A percentile compares a stretch with the other conserved stretches of the same genome.
These are phyloP conservation scores for Theobroma cacao DNA, from an alignment of 345 rosid species.

Conservation along the genomic window DNA sequence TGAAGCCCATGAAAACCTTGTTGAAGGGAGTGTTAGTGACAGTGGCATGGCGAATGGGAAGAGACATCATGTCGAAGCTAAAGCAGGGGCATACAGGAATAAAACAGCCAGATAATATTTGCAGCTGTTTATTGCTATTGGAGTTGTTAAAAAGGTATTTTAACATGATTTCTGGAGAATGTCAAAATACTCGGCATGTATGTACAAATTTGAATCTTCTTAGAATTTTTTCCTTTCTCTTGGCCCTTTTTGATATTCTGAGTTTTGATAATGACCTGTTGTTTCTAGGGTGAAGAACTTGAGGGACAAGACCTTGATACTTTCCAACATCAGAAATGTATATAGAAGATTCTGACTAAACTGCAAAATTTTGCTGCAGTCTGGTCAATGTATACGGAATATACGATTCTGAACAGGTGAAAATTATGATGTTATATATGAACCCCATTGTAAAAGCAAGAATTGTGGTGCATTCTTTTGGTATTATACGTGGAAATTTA, in stretches of 20 bases:
- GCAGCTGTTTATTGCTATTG: background rate
- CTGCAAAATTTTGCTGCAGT: background rate
- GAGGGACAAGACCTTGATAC: background rate
- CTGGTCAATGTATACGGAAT: slow-evolving; percentile 3
- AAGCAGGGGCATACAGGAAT: slow-evolving; percentile 33
- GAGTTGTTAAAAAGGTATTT: slow-evolving; percentile 13
- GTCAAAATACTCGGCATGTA: slow-evolving; percentile 14
- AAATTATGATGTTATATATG: slow-evolving; percentile 1
- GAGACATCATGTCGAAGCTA: slow-evolving; percentile 44
- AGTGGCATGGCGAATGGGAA: slow-evolving; percentile 64
- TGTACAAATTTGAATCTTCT: background rate
- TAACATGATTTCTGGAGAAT: background rate
- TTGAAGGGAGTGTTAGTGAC: slow-evolving; percentile 88
- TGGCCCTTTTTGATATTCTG: background rate
- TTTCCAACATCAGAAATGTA: slow-evolving; percentile 24
- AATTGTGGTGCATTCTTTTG: too few species aligned
- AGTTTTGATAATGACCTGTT: background rate
- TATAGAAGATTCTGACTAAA: slow-evolving; percentile 14
- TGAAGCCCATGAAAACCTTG: slow-evolving; percentile 60
- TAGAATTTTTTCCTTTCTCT: background rate
- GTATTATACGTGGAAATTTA: too few species aligned
- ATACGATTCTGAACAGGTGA: background rate
- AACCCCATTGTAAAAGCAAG: background rate
- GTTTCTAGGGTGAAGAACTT: slow-evolving; percentile 10
- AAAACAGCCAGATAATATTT: slow-evolving; percentile 35